Evolutionary conservation across 176 grass and related monocot genomes (phyloP).

Genomic region (Rhynchospora breviuscula): DNA sequence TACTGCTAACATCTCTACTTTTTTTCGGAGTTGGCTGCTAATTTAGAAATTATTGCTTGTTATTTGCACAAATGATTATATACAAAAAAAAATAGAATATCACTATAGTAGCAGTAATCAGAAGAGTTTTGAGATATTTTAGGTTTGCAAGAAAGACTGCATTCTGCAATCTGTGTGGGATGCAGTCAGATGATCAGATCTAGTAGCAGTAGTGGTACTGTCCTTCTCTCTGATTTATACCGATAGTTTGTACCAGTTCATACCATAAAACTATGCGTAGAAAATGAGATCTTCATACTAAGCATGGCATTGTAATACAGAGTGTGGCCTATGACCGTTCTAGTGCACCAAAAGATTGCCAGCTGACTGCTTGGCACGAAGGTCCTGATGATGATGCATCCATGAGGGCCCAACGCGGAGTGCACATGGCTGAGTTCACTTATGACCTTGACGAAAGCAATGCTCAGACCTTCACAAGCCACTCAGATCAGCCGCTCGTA

Average conservation of each 20-base stretch:
- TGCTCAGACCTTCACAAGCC: conserved; percentile 54
- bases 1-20: background rate
- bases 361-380: conserved; percentile 50
- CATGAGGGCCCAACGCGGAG: background rate
- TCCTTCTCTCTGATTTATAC: background rate
- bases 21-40: background rate
- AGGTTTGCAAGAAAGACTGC: background rate
- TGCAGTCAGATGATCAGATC: background rate
- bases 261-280: background rate
- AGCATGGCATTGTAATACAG: conserved; percentile 35
- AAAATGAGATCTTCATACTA: conserved; percentile 2
- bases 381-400: conserved; percentile 26
- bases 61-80: background rate
- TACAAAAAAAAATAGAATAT: background rate
- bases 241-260: background rate
- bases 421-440: conserved; percentile 44
- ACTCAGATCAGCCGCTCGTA: conserved; percentile 16
- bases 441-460: conserved; percentile 68
- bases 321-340: conserved; percentile 76
- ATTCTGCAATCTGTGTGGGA: background rate
- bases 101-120: background rate
- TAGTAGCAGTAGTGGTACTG: background rate
- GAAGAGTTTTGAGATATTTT: background rate
- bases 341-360: conserved; percentile 77
- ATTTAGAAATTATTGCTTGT: background rate